Base-by-base conservation (phyloP, 495 filamentous ascomycete species). In the Aspergillus affinis region DNA sequence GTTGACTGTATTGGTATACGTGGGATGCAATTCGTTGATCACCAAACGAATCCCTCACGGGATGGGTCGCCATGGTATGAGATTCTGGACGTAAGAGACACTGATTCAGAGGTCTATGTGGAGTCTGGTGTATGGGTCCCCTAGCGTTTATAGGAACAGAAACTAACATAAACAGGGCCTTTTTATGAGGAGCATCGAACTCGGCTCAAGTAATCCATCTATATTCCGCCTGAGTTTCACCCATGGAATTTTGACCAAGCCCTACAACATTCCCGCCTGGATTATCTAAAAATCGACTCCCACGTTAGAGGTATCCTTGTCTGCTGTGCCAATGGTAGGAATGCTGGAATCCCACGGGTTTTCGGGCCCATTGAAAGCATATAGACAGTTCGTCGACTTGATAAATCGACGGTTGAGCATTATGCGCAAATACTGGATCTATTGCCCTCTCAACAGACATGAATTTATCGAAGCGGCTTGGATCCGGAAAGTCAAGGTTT, bases 51-150 rank as follows among this genome's bases (percentile, higher is more conserved):
- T 17, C 57, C 49, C 1, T 17, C 21, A 26, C 18, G 6, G 5
- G 57, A 63, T 54, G 57, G 57, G 36, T 60, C 61, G 18, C 57
- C 61, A 20, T 63, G 57, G 61, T 60, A 60, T 18, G 48, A 60
- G 52, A 36, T 59, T 53, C 47, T 57, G 0, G 56, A 59, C 5
- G 48, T 44, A n/a, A 26, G 30, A 30, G 46, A 29, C 54, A 7
- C 46, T 19, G 15, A 6, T 45, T 12, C 20, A 13, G 47, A 54
- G 32, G n/a, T 49, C 36, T 2, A 53, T 19, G 53, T 63, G 20
- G 53, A 19, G 21, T 57, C 7, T 15, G 53, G 60, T 57, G 57
- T 63, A 56, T 47, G 15, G 15, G 47, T 41, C 15, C 12, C 10
- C 29, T 4, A 13, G 12, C 18, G 13, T 4, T 50, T 57, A 9